Conservation (phyloP, 2,329 filamentous ascomycete genomes). For the Escovopsis sp. region DNA sequence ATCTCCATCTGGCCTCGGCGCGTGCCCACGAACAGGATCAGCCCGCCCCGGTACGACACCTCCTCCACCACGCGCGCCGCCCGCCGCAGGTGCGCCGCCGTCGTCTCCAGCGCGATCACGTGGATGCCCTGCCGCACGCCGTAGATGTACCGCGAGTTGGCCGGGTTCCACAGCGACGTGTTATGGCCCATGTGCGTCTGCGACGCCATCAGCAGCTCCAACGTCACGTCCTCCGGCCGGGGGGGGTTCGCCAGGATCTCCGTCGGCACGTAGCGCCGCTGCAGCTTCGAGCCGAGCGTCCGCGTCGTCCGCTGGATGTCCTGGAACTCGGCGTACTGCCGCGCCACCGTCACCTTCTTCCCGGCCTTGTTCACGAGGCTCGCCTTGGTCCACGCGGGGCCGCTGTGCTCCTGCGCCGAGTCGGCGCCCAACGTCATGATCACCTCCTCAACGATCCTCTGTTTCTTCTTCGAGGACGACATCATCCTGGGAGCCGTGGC, state of each 20-base stretch:
- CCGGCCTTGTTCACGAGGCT: conserved; percentile 18
- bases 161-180: conserved; percentile 85
- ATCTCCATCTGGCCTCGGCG: conserved; percentile 65
- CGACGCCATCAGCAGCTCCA: conserved; percentile 78
- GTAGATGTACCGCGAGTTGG: conserved; percentile 86
- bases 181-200: conserved; percentile 85
- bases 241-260: conserved; percentile 59
- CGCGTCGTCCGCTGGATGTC: conserved; percentile 27
- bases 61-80: conserved; percentile 86
- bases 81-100: conserved; percentile 75
- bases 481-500: conserved; percentile 10
- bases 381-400: conserved; percentile 17
- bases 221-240: conserved; percentile 61
- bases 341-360: conserved; percentile 20
- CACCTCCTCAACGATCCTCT: conserved; percentile 17
- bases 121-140: conserved; percentile 79
- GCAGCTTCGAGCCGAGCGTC: conserved; percentile 31
- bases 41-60: conserved; percentile 64
- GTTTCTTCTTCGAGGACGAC: conserved; percentile 17
- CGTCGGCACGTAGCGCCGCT: conserved; percentile 47
- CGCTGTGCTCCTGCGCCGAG: conserved; percentile 19
- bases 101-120: conserved; percentile 83
- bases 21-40: conserved; percentile 85
- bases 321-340: conserved; percentile 24
- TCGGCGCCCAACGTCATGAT: conserved; percentile 20